Evolutionary conservation across 139 green algal species (phyloP), one percentile per base, ranked within the genome.

Genomic region (Tetradesmus obliquus): DNA sequence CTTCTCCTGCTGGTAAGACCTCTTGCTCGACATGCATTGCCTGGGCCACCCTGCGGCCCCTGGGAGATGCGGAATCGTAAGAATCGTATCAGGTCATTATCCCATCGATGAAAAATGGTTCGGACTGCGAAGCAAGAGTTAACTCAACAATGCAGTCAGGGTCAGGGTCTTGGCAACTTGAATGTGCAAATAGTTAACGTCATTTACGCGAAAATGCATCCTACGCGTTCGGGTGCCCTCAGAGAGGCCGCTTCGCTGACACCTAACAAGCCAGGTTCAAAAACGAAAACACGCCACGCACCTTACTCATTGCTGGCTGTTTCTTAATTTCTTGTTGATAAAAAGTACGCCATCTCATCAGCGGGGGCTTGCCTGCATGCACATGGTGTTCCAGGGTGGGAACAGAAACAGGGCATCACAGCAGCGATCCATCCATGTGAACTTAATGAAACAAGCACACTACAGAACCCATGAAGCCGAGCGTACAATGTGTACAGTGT

Each of bases 281-380:
- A 82, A 55, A 19, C 19, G 12, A 3, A 82, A 51, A 82, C 22
- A 53, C 76, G 24, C 24, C 24, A 51, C 24, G 2, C 2, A 51
- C 24, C 76, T 55, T 9, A 53, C 76, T 82, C 24, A 51, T 51
- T 82, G 76, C n/a, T 82, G 20, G 76, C 76, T 5, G 24, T 7
- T 24, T 19, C 66, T 17, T 76, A 1, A 13, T 0, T 76, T 76
- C 12, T 76, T 76, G 66, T 76, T 6, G 66, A 55, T 20, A 80
- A 79, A 62, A 95, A 95, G 79, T 95, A 95, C 0, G 19, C 12
- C 60, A 55, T 87, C 91, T 95, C 93, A 24, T 93, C 93, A 2
- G 82, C 93, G 3, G 88, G 88, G 1, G 93, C 89, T 86, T 95
- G 91, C 86, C 93, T 95, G 88, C 5, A 20, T 51, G 32, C 20